Base-by-base conservation (phyloP, 163 green algal species). In the Scenedesmus sp. region DNA sequence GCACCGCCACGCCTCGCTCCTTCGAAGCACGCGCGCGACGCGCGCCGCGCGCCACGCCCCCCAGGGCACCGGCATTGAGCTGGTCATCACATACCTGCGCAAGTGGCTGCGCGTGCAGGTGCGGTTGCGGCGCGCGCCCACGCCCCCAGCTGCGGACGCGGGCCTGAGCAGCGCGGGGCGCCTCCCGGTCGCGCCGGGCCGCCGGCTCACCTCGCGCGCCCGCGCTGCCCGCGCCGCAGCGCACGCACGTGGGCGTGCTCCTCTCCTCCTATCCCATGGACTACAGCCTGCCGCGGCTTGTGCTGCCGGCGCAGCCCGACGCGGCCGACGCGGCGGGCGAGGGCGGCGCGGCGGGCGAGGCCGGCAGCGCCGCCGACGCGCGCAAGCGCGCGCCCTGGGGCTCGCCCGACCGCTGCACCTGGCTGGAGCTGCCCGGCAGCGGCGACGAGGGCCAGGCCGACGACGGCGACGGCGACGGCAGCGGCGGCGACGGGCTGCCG, bases 21-120 rank as follows among this genome's bases (percentile, higher is more conserved):
- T 57, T 18, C 18, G 18, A 57, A 1, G 48, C 48, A 17, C 33
- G 24, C 33, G 26, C 33, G 56, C 26, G 36, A 7, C 26, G n/a
- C 20, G 22, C 9, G 17, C 14, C n/a, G 56, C 28, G 26, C 56
- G 4, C 15, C 28, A 64, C n/a, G n/a, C n/a, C n/a, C n/a, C n/a
- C n/a, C n/a, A 77, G 69, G 71, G 71, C 11, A 47, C 58, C 18
- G 50, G 71, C 60, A 80, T 80, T 36, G 71, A 80, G 47, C 58
- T 64, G 9, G 60, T 80, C 18, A 71, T 80, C 44, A 60, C 58
- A 5, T 80, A 80, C 47, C 47, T 80, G 9, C 58, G 71, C n/a
- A 77, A 66, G 36, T 77, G 69, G 69, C 36, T 77, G 36, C 69
- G 69, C 24, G 66, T 77, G 11, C 34, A n/a, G n/a, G n/a, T n/a